Conservation (phyloP, 441 rosid genomes). For the Macaranga tanarius region DNA sequence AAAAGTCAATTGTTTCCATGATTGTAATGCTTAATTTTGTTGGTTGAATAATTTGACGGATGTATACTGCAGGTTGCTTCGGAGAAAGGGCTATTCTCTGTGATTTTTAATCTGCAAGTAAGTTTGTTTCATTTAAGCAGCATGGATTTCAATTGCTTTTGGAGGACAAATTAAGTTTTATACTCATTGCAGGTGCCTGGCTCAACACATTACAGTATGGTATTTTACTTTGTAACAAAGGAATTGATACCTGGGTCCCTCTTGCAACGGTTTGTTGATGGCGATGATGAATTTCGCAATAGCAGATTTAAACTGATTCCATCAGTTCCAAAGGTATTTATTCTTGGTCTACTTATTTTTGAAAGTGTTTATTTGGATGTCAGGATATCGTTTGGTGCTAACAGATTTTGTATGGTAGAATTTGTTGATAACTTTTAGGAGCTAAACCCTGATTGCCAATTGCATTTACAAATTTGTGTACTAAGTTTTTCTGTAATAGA, state of each 20-base stretch:
- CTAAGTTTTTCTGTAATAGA: neutral
- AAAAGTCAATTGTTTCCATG: conserved; percentile 16
- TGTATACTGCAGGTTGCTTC: conserved; percentile 72
- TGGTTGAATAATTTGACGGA: neutral
- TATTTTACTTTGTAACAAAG: conserved; percentile 85
- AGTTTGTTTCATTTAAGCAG: conserved; percentile 36
- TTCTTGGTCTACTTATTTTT: conserved; percentile 20
- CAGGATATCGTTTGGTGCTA: conserved; percentile 7
- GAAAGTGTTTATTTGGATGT: conserved; percentile 8
- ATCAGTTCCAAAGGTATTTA: conserved; percentile 83
- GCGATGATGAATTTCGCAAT: conserved; percentile 98
- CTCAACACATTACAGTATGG: conserved; percentile 98
- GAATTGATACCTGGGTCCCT: conserved; percentile 80
- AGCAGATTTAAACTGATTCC: conserved; percentile 97
- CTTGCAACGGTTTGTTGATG: conserved; percentile 93
- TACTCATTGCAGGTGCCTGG: conserved; percentile 74
- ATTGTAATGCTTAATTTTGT: conserved; percentile 6
- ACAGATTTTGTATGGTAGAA: neutral
- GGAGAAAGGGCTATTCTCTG: conserved; percentile 81
- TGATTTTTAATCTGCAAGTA: conserved; percentile 93
- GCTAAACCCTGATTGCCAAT: neutral
- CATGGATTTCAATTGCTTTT: conserved; percentile 16
- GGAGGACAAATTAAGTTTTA: conserved; percentile 17
- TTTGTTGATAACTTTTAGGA: neutral
- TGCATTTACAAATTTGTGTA: neutral